These are phyloP conservation scores for Bathelium albidoporum DNA, from an alignment of 495 filamentous ascomycete genomes.

Conservation along the genomic window DNA sequence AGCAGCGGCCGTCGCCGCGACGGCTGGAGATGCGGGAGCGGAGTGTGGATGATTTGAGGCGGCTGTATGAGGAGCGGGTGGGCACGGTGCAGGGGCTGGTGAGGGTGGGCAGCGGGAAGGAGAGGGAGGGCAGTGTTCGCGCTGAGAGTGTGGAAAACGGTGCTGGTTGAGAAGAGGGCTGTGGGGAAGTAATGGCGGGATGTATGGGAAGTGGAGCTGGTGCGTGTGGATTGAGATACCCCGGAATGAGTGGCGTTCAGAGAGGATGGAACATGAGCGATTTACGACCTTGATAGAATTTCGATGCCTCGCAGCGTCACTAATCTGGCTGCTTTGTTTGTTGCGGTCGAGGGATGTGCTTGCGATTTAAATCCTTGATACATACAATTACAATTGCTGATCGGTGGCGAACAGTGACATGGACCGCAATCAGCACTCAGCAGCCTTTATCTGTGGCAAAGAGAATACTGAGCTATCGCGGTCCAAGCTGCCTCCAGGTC, in stretches of 20 bases:
- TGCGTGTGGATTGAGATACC: not conserved
- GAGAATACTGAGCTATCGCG: too few species aligned
- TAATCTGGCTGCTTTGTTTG: too few species aligned
- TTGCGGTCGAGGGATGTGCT: too few species aligned
- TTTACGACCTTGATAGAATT: too few species aligned
- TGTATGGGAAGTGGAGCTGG: not conserved
- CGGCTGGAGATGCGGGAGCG: constrained; percentile 27
- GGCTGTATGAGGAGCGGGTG: constrained; percentile 34
- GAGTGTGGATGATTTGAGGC: constrained; percentile 30
- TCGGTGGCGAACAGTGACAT: too few species aligned
- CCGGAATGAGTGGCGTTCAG: not conserved
- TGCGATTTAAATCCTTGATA: too few species aligned
- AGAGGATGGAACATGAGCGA: not conserved
- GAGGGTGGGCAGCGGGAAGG: constrained; percentile 1
- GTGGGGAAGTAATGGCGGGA: not conserved
- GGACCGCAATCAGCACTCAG: too few species aligned
- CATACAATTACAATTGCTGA: too few species aligned
- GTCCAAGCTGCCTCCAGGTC: too few species aligned
- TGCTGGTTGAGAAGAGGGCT: not conserved
- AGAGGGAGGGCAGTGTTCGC: not conserved
- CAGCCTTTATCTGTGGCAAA: too few species aligned
- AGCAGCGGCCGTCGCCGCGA: constrained; percentile 9
- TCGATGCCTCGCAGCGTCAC: too few species aligned
- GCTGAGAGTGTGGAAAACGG: not conserved
- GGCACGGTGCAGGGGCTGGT: constrained; percentile 25